Percentiles rank a stretch among this genome's conserved stretches.
These are phyloP conservation scores for Emmonsiellopsis sp. DNA, from an alignment of 2,329 filamentous ascomycete genomes.

Conservation along the genomic window DNA sequence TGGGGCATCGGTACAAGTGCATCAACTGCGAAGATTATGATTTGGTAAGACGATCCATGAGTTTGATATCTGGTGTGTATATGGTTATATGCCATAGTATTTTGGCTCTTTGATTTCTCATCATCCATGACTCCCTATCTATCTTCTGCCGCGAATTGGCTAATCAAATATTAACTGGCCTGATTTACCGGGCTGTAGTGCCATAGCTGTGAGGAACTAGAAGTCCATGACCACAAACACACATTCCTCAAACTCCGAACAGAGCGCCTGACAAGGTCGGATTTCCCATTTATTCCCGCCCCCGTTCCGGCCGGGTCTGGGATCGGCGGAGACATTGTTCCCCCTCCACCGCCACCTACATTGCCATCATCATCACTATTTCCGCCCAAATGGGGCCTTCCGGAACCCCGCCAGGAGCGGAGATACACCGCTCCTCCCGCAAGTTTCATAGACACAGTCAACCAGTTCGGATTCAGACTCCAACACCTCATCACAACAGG, in stretches of 20 bases:
- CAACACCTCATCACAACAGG: not conserved
- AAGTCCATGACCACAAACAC: not conserved
- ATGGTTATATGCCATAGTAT: too few species aligned
- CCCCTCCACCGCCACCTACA: too few species aligned
- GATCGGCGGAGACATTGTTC: too few species aligned
- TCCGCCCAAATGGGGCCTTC: not conserved
- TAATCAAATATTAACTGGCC: not conserved
- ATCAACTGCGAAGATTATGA: constrained; percentile 7
- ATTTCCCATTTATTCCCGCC: not conserved
- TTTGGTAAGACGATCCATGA: constrained; percentile 2
- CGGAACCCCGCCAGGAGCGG: not conserved
- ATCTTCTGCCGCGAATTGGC: not conserved
- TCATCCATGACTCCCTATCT: too few species aligned
- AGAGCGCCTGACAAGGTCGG: not conserved
- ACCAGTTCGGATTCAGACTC: constrained; percentile 5
- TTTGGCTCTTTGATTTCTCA: too few species aligned
- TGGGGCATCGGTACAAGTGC: constrained; percentile 4
- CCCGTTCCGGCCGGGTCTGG: not conserved
- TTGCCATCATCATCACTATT: not conserved
- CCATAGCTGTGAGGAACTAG: constrained; percentile 3
- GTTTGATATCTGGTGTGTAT: too few species aligned
- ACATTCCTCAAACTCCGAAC: constrained; percentile 6
- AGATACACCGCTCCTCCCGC: not conserved
- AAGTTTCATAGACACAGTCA: constrained; percentile 3
- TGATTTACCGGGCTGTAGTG: not conserved